Percentiles rank a stretch among this genome's conserved stretches.
phyloP scores from a whole-genome alignment of 2,329 filamentous ascomycete genomes.

The Arthrinium phaeospermum region DNA sequence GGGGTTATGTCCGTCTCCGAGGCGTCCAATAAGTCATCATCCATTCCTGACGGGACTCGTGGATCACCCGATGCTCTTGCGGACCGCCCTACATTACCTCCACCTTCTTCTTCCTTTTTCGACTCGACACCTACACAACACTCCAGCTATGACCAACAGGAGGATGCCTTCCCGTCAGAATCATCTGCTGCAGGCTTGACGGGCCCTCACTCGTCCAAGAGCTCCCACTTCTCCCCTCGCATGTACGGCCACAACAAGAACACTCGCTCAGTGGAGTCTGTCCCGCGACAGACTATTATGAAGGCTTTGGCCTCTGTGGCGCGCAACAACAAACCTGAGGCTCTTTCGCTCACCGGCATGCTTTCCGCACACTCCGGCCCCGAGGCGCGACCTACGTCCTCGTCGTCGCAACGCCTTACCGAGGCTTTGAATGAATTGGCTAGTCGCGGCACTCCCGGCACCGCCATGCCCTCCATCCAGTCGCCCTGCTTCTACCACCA shows the following conservation, averaged over 20 bases:
- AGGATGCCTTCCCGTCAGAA: constrained; percentile 29
- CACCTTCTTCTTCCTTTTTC: constrained; percentile 24
- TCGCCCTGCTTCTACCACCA: constrained; percentile 99
- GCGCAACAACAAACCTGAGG: constrained; percentile 65
- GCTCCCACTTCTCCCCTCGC: constrained; percentile 31
- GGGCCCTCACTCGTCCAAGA: constrained; percentile 26
- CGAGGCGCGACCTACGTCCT: constrained; percentile 44
- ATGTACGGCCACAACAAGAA: constrained; percentile 50
- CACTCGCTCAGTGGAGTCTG: constrained; percentile 65
- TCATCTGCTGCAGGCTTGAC: constrained; percentile 34
- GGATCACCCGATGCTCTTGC: constrained; percentile 25
- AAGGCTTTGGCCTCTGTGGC: constrained; percentile 77
- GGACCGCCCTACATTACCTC: constrained; percentile 26
- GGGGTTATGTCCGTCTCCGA: constrained; percentile 29
- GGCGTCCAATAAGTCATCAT: constrained; percentile 23
- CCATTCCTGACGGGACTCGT: constrained; percentile 26
- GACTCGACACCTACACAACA: constrained; percentile 1
- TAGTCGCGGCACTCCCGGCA: constrained; percentile 49
- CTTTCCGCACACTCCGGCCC: constrained; percentile 51
- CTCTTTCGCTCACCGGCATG: constrained; percentile 67
- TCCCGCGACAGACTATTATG: constrained; percentile 81
- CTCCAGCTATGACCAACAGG: constrained; percentile 5
- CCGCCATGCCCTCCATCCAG: constrained; percentile 71
- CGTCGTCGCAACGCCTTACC: constrained; percentile 67
- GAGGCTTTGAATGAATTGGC: constrained; percentile 63